Conservation (phyloP, 1,284 basidiomycete genomes). For the Salmacisia buchloeana region DNA sequence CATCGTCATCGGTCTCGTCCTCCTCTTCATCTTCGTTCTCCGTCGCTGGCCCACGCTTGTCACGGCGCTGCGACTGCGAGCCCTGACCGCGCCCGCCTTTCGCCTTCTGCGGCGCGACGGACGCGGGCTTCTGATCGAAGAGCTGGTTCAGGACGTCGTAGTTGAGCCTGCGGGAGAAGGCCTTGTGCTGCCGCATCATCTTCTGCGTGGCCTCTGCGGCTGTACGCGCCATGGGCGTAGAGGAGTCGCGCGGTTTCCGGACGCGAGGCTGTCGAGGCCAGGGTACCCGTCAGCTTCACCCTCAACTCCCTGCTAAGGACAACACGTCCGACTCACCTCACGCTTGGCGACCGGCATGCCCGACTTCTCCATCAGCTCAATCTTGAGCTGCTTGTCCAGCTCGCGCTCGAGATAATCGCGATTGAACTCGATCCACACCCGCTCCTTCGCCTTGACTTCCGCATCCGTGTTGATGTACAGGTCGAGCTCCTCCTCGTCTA, state of each 20-base stretch:
- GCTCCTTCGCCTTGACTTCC: slow-evolving; percentile 82
- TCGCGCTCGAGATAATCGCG: slow-evolving; percentile 79
- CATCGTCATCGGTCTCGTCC: not conserved
- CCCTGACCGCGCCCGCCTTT: not conserved
- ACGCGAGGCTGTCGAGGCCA: not conserved
- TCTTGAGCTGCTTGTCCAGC: slow-evolving; percentile 44
- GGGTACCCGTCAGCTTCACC: not conserved
- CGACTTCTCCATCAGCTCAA: slow-evolving; percentile 45
- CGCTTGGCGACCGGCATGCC: slow-evolving; percentile 22
- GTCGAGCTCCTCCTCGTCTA: slow-evolving; percentile 92
- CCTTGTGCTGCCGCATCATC: slow-evolving; percentile 45
- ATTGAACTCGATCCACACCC: slow-evolving; percentile 95
- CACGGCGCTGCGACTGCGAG: not conserved
- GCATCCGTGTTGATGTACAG: slow-evolving; percentile 71
- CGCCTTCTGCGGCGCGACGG: not conserved
- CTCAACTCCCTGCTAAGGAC: not conserved
- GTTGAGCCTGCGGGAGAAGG: slow-evolving; percentile 47
- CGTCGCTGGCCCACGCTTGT: no score
- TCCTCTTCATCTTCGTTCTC: not conserved
- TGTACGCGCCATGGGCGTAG: slow-evolving; percentile 11
- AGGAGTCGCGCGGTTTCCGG: slow-evolving; percentile 10
- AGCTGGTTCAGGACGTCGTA: slow-evolving; percentile 45
- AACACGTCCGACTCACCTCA: not conserved
- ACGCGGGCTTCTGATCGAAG: slow-evolving; percentile 18
- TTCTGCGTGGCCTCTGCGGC: slow-evolving; percentile 46